A percentile compares a stretch with the other conserved stretches of the same genome.
Evolutionary conservation across 2,329 filamentous ascomycete genomes (phyloP).

Genomic region (Teratosphaeria pseudoeucalypti): DNA sequence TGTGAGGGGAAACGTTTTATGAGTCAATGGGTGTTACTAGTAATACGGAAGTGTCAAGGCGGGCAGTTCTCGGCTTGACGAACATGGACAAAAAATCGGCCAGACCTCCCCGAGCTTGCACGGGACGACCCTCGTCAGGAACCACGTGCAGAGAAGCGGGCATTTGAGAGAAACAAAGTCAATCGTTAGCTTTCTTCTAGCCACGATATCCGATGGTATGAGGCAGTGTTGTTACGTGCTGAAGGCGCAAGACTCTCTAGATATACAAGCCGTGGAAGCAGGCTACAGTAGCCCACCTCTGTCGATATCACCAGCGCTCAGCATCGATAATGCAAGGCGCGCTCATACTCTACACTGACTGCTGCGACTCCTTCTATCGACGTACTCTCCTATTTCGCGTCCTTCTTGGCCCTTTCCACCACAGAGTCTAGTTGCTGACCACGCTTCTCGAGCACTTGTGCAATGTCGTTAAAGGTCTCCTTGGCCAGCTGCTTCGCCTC

Average conservation of each 20-base stretch:
- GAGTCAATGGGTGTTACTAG: neutral
- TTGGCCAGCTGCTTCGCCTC: slow-evolving; percentile 61
- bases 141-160: neutral
- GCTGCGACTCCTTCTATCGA: neutral
- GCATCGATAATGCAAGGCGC: neutral
- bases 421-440: slow-evolving; percentile 49
- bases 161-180: neutral
- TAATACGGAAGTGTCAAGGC: neutral
- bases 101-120: neutral
- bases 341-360: neutral
- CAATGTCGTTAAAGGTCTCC: slow-evolving; percentile 58
- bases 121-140: neutral
- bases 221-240: neutral
- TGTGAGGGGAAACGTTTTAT: neutral
- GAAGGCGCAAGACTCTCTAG: too few relatives aligned
- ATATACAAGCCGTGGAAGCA: too few relatives aligned
- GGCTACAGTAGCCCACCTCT: neutral
- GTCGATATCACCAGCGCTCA: neutral
- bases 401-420: slow-evolving; percentile 43
- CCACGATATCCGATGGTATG: neutral
- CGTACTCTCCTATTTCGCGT: neutral
- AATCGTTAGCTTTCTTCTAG: neutral
- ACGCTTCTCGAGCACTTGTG: slow-evolving; percentile 53
- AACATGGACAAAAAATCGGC: neutral
- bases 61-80: neutral